Evolutionary conservation across 1,284 basidiomycete genomes (phyloP).

Genomic region (Ustilago bromivora): DNA sequence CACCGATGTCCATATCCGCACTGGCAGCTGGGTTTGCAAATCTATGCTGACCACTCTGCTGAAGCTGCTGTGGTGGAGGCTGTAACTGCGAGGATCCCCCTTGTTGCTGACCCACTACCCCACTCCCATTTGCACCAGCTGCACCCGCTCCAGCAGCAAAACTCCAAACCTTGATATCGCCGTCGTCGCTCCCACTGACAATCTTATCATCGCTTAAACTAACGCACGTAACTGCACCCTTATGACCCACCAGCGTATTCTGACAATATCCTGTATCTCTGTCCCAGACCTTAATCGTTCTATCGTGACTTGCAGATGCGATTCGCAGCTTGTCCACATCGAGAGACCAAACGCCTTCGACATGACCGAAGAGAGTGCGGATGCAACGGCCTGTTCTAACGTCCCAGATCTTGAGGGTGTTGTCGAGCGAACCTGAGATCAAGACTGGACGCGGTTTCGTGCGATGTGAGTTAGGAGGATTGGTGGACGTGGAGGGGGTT

Average conservation of each 20-base stretch:
- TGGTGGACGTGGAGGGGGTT: not conserved
- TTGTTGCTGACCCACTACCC: not conserved
- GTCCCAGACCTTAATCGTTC: constrained; percentile 91
- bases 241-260: constrained; percentile 91
- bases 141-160: constrained; percentile 45
- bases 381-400: constrained; percentile 84
- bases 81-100: not conserved
- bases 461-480: constrained; percentile 1
- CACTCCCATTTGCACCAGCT: not conserved
- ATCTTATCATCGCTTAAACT: constrained; percentile 94
- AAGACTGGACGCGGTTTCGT: constrained; percentile 74
- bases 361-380: constrained; percentile 90
- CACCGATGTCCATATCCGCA: constrained; percentile 11
- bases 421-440: constrained; percentile 91
- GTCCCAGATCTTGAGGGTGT: constrained; percentile 97
- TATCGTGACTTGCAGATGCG: constrained; percentile 90
- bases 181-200: constrained; percentile 91
- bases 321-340: constrained; percentile 91
- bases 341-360: constrained; percentile 94
- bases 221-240: constrained; percentile 91
- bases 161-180: constrained; percentile 74
- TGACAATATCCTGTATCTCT: constrained; percentile 88
- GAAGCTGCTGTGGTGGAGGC: not conserved
- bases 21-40: not conserved
- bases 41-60: not conserved